Evolutionary conservation across 768 basidiomycete genomes (phyloP).

Genomic region (Collybia nuda): DNA sequence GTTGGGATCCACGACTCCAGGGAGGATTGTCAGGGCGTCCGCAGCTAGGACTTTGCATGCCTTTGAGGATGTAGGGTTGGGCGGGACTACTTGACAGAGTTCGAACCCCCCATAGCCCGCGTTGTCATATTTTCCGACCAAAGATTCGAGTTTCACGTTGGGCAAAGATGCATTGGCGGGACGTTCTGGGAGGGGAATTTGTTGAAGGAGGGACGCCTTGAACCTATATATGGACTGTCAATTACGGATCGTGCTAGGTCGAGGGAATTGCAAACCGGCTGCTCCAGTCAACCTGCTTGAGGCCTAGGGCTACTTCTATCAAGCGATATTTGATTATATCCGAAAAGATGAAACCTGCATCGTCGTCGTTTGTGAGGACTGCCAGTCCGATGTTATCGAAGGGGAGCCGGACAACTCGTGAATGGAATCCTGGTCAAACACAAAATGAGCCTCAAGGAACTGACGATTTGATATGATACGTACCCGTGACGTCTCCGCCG

Average conservation of each 20-base stretch:
- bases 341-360: conserved; percentile 15
- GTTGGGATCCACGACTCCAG: conserved; percentile 14
- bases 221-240: neutral
- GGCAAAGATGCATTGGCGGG: conserved; percentile 13
- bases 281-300: conserved; percentile 22
- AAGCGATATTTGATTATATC: conserved; percentile 21
- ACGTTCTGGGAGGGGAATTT: conserved; percentile 10
- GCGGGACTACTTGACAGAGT: conserved; percentile 15
- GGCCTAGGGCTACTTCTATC: conserved; percentile 20
- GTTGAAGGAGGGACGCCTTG: neutral
- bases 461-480: too few relatives aligned
- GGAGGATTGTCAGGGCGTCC: conserved; percentile 18
- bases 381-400: conserved; percentile 22
- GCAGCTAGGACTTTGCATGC: conserved; percentile 14
- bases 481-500: conserved; percentile 6
- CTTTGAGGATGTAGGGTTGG: conserved; percentile 7
- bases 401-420: conserved; percentile 21
- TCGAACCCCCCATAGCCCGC: conserved; percentile 17
- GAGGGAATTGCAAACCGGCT: conserved; percentile 11
- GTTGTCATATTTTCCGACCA: conserved; percentile 15
- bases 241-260: too few relatives aligned
- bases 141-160: conserved; percentile 5
- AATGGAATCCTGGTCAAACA: conserved; percentile 14
- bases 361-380: conserved; percentile 25
- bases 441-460: too few relatives aligned